Evolutionary conservation across 306 rosid genomes (phyloP), one percentile per base, ranked within the genome.

Genomic region (Rosa multiflora): DNA sequence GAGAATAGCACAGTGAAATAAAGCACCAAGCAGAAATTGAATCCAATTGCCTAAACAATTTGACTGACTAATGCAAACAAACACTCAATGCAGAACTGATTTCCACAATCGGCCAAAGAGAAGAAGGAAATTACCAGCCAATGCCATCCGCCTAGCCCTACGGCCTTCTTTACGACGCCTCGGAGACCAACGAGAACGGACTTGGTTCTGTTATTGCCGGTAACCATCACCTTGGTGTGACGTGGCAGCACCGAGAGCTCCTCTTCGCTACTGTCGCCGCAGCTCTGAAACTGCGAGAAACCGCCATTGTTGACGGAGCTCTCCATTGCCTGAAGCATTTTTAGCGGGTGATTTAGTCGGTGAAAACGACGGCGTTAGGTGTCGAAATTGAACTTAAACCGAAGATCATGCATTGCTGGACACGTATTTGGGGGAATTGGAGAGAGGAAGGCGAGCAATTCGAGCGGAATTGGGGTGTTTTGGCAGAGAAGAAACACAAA

Each of bases 131-230:
- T 88, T 88, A 95, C 99, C 92, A 95, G 99, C 99, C 99, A 95
- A 91, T 95, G 99, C 99, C 99, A 95, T 0, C 99, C 99, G 51
- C 99, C 99, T 6, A 92, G 79, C 1, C 99, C 99, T 37, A 95
- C 99, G 74, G 99, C 99, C 80, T 95, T 95, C 89, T 95, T 95
- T 42, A 95, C 99, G 14, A 95, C 99, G 3, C 99, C 99, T 74
- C 88, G 98, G 3, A 95, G 97, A 66, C 99, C 99, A 55, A 95
- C 98, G 17, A 95, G 99, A 8, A 95, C 99, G 4, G 99, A 95
- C 87, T 95, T 95, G 51, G 99, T 95, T n/a, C 99, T 86, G 88
- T 95, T 95, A 48, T 95, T 95, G 53, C 99, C 99, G 5, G 98
- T 95, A 0, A 95, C 99, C n/a, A 95, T 98, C 29, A 95, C 99